phyloP scores from a whole-genome alignment of 2,329 filamentous ascomycete genomes.

The Xylariaceae sp. region DNA sequence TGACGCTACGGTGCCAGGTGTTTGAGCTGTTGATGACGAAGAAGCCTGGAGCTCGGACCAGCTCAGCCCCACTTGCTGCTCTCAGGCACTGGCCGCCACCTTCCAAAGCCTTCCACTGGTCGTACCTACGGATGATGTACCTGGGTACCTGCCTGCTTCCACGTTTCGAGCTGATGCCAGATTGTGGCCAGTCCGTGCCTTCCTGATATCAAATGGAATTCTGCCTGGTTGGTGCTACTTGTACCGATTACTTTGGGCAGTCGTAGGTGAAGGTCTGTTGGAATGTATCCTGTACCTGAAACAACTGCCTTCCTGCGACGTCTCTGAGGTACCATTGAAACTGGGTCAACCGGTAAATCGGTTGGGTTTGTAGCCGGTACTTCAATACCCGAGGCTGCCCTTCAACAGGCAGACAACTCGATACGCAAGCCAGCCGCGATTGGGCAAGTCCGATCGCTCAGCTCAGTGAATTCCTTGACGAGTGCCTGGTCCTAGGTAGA shows the following conservation, averaged over 20 bases:
- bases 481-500: background rate
- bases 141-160: background rate
- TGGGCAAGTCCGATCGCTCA: slow-evolving; percentile 1
- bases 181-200: background rate
- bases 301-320: too few species aligned
- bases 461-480: background rate
- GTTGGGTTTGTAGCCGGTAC: background rate
- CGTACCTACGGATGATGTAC: background rate
- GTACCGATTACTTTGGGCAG: too few species aligned
- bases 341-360: background rate
- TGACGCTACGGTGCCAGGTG: slow-evolving; percentile 19
- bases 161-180: background rate
- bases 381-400: background rate
- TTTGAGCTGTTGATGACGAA: slow-evolving; percentile 22
- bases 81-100: slow-evolving; percentile 17
- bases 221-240: too few species aligned
- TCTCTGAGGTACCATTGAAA: background rate
- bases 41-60: slow-evolving; percentile 23
- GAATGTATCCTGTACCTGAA: too few species aligned
- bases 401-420: slow-evolving; percentile 19
- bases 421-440: slow-evolving; percentile 21
- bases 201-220: too few species aligned
- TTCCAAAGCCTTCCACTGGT: slow-evolving; percentile 23
- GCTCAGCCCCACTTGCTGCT: slow-evolving; percentile 6
- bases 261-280: too few species aligned